Evolutionary conservation across 495 filamentous ascomycete genomes (phyloP).

Genomic region (Daldinia vernicosa): DNA sequence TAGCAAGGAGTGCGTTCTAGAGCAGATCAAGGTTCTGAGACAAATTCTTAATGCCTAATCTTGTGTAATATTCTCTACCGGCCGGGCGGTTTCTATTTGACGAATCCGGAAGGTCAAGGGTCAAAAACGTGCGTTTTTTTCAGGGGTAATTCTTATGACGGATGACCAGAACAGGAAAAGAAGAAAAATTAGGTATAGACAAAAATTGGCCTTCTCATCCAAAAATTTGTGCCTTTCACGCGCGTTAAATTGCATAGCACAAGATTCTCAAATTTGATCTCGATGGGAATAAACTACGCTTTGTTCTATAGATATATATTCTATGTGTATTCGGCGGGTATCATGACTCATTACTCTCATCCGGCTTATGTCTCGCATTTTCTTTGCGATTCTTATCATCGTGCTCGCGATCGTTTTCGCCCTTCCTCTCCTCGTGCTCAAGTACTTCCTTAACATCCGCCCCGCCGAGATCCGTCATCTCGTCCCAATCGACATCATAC

Average conservation of each 20-base stretch:
- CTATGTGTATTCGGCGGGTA: constrained; percentile 31
- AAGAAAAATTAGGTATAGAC: constrained; percentile 28
- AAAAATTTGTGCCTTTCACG: background rate
- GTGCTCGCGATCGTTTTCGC: constrained; percentile 49
- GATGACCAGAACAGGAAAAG: background rate
- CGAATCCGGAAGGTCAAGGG: background rate
- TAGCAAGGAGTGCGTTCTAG: constrained; percentile 74
- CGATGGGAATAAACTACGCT: background rate
- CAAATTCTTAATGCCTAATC: constrained; percentile 48
- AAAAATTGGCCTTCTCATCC: constrained; percentile 2
- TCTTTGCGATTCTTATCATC: constrained; percentile 61
- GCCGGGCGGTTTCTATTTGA: background rate
- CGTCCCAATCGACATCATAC: constrained; percentile 96
- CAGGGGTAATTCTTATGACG: background rate
- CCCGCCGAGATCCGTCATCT: constrained; percentile 77
- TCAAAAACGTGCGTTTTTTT: background rate
- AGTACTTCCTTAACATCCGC: constrained; percentile 76
- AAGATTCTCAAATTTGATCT: background rate
- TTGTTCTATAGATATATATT: constrained; percentile 22
- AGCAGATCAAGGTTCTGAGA: constrained; percentile 81
- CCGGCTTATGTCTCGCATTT: constrained; percentile 54
- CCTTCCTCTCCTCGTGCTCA: constrained; percentile 65
- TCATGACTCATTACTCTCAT: constrained; percentile 44
- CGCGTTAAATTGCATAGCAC: background rate
- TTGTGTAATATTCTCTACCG: background rate